A percentile compares a stretch with the other conserved stretches of the same genome.
These are phyloP conservation scores for Clathrospora elynae DNA, from an alignment of 2,329 filamentous ascomycete genomes.

Conservation along the genomic window DNA sequence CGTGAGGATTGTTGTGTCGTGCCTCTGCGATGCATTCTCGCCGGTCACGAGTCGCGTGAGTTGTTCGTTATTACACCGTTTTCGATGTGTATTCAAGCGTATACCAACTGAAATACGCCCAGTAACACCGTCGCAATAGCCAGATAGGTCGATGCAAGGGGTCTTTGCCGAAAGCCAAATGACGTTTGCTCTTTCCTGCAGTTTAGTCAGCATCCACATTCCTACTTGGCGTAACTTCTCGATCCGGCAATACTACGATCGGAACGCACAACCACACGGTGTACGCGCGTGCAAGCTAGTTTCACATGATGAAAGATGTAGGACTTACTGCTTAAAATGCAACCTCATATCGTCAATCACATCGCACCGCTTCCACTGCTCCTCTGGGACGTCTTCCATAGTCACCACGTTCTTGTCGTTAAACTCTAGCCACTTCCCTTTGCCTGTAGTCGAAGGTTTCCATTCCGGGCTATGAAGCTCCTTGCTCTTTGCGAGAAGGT, in stretches of 20 bases:
- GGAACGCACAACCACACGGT: not conserved
- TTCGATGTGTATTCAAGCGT: slow-evolving; percentile 20
- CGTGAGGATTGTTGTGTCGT: too few relatives aligned
- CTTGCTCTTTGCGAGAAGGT: slow-evolving; percentile 19
- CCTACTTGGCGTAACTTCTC: slow-evolving; percentile 4
- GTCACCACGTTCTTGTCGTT: slow-evolving; percentile 33
- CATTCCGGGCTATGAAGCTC: slow-evolving; percentile 33
- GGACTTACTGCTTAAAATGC: slow-evolving; percentile 40
- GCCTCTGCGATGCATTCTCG: too few relatives aligned
- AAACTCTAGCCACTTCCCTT: slow-evolving; percentile 34
- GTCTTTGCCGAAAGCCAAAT: slow-evolving; percentile 4
- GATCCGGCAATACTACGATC: not conserved
- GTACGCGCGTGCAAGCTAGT: not conserved
- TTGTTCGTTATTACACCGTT: too few relatives aligned
- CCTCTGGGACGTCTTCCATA: slow-evolving; percentile 36
- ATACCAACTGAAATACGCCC: slow-evolving; percentile 18
- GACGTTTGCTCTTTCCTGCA: slow-evolving; percentile 7
- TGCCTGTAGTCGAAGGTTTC: slow-evolving; percentile 29
- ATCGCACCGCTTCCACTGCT: slow-evolving; percentile 31
- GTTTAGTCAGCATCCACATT: slow-evolving; percentile 18
- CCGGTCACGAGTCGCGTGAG: too few relatives aligned
- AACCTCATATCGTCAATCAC: slow-evolving; percentile 35
- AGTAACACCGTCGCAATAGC: slow-evolving; percentile 8
- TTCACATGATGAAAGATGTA: not conserved
- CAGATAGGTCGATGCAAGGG: slow-evolving; percentile 13